Evolutionary conservation across 305 asterid genomes (phyloP).

Genomic region (Rubia tinctorum): DNA sequence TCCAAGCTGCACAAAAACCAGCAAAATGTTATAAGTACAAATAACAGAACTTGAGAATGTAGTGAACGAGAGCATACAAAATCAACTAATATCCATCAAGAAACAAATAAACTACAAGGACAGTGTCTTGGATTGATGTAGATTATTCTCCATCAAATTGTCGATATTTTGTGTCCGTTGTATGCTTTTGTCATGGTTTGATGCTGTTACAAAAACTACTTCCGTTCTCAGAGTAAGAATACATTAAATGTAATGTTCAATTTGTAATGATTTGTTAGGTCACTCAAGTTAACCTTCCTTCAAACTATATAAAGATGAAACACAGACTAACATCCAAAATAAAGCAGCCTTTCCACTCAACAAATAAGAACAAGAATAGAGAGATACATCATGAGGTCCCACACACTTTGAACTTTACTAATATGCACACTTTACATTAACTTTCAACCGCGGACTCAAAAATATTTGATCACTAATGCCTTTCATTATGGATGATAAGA

Average conservation of each 20-base stretch:
- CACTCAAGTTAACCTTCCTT: background rate
- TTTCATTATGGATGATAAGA: background rate
- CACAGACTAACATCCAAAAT: background rate
- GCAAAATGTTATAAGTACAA: background rate
- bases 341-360: background rate
- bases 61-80: background rate
- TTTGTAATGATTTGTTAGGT: background rate
- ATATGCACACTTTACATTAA: too few relatives aligned
- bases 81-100: background rate
- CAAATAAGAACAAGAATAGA: background rate
- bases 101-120: background rate
- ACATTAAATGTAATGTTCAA: background rate
- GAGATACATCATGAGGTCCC: background rate
- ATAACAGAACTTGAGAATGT: background rate
- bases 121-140: background rate
- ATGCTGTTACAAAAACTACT: background rate
- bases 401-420: background rate
- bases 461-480: background rate
- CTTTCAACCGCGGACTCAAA: background rate
- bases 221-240: background rate
- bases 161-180: too few relatives aligned
- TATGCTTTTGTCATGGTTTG: background rate
- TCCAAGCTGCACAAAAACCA: constrained; percentile 53
- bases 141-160: too few relatives aligned
- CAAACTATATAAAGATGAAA: background rate